phyloP scores from a whole-genome alignment of 2,329 filamentous ascomycete genomes.

The Ceratocystis huliohia region DNA sequence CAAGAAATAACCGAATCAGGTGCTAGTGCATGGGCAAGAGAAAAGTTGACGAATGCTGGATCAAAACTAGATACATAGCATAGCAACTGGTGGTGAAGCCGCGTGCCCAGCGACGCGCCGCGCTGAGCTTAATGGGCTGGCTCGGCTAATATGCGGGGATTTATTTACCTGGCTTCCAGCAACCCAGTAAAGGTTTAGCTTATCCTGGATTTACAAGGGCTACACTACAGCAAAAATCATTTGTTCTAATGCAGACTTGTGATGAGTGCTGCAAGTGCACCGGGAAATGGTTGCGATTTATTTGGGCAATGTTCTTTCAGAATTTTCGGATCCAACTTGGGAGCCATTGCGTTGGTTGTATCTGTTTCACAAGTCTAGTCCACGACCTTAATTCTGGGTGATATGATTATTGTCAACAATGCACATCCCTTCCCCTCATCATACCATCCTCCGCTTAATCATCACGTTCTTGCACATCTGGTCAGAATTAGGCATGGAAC shows the following conservation, averaged over 20 bases:
- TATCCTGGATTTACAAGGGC: not conserved
- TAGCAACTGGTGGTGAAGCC: not conserved
- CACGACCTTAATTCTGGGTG: not conserved
- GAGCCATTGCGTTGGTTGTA: too few relatives aligned
- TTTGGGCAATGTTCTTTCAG: too few relatives aligned
- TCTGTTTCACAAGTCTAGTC: too few relatives aligned
- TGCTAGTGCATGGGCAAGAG: too few relatives aligned
- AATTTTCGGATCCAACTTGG: too few relatives aligned
- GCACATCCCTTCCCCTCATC: not conserved
- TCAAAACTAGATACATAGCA: too few relatives aligned
- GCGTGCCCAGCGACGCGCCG: not conserved
- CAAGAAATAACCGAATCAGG: too few relatives aligned
- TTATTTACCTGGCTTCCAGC: not conserved
- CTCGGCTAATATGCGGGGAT: conserved; percentile 5
- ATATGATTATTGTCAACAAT: not conserved
- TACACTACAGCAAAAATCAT: too few relatives aligned
- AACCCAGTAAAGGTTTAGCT: not conserved
- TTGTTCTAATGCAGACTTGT: too few relatives aligned
- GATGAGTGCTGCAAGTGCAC: too few relatives aligned
- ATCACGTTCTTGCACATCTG: not conserved
- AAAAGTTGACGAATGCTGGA: too few relatives aligned
- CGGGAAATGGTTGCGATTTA: too few relatives aligned
- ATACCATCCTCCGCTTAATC: not conserved
- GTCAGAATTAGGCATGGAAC: not conserved
- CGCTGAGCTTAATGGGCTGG: not conserved